Conservation (phyloP, 78 protist species). For the Chrysochromulina parva region DNA sequence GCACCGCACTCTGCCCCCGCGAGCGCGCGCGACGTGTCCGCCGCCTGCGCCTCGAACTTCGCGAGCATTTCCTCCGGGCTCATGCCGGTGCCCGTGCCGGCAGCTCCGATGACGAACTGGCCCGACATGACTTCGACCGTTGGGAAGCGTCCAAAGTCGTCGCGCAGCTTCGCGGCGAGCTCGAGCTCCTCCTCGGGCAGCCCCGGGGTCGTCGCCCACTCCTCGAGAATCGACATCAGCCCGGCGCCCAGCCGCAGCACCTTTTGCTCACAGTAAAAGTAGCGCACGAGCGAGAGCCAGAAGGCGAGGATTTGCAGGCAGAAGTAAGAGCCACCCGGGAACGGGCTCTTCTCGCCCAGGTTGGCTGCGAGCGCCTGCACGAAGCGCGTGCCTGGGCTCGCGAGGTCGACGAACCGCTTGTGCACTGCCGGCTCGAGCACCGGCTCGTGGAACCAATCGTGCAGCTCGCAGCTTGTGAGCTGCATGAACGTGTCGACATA, state of each 20-base stretch:
- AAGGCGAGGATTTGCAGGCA: background rate
- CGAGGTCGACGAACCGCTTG: background rate
- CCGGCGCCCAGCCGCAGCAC: background rate
- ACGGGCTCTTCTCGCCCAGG: background rate
- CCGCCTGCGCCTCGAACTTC: no score
- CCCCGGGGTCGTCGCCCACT: background rate
- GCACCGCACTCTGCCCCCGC: no score
- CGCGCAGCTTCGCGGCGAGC: background rate
- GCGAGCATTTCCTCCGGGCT: no score
- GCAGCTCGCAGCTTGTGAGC: background rate
- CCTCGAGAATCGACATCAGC: background rate
- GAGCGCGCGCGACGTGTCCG: no score
- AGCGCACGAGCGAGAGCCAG: conserved; percentile 5
- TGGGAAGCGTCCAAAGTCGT: background rate
- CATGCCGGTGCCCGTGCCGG: background rate
- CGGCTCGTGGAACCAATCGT: background rate
- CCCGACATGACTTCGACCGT: background rate
- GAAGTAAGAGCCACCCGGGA: background rate
- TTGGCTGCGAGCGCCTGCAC: background rate
- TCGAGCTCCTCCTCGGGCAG: background rate
- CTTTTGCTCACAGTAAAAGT: background rate
- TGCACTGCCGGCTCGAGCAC: background rate
- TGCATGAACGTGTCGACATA: background rate
- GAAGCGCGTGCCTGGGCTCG: background rate
- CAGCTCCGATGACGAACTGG: background rate